Evolutionary conservation across 2,329 filamentous ascomycete genomes (phyloP).

Genomic region (Penicillium sp.): DNA sequence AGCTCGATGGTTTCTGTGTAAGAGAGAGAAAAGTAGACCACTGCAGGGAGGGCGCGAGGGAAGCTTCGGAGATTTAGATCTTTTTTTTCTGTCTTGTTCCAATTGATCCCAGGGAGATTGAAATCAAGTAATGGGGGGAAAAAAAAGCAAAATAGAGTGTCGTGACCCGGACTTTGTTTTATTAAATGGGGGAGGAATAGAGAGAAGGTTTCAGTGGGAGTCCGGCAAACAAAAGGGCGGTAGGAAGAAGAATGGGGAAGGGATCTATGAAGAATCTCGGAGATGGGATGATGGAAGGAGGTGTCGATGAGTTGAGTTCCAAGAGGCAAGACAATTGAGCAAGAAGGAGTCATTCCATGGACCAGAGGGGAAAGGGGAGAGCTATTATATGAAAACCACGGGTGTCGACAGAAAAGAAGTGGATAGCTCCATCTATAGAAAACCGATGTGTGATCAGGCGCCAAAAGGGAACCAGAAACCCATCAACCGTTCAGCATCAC

Average conservation of each 20-base stretch:
- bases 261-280: conserved; percentile 29
- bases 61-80: neutral
- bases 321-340: conserved; percentile 13
- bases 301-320: conserved; percentile 9
- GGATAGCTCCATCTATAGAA: conserved; percentile 36
- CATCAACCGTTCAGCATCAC: conserved; percentile 35
- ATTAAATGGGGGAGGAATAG: neutral
- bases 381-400: conserved; percentile 26
- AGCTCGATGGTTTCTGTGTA: neutral
- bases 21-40: neutral
- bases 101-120: neutral
- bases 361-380: conserved; percentile 29
- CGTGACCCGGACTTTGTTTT: neutral
- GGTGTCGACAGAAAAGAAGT: conserved; percentile 26
- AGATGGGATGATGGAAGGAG: conserved; percentile 1
- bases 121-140: neutral
- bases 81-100: neutral
- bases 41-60: neutral
- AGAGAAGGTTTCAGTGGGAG: neutral
- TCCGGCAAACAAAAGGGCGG: conserved; percentile 9
- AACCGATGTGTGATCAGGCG: conserved; percentile 37
- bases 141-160: neutral
- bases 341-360: conserved; percentile 20
- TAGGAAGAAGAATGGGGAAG: conserved; percentile 25
- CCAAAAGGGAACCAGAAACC: conserved; percentile 28